phyloP scores from a whole-genome alignment of 805 yeast genomes.

The Barnettozyma pratensis region DNA sequence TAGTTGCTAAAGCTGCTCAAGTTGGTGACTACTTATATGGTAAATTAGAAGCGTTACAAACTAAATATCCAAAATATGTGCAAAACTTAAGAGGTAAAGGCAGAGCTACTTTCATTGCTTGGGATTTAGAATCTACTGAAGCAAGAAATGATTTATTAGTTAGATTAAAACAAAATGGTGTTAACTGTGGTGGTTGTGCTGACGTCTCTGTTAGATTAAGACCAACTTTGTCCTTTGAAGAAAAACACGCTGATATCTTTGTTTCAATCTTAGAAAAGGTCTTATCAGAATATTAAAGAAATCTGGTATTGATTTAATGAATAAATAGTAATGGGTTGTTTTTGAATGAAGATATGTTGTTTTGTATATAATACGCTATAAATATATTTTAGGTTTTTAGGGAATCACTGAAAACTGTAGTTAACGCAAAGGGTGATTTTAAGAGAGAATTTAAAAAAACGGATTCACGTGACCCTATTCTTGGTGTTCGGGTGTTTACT shows the following conservation, averaged over 20 bases:
- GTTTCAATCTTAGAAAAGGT: constrained; percentile 38
- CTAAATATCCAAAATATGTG: constrained; percentile 47
- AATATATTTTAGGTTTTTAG: too few relatives aligned
- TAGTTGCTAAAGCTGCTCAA: constrained; percentile 47
- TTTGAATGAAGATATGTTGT: too few relatives aligned
- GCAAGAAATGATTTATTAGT: constrained; percentile 57
- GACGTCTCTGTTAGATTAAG: constrained; percentile 73
- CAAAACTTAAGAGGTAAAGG: constrained; percentile 66
- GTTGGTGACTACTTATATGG: constrained; percentile 66
- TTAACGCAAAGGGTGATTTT: too few relatives aligned
- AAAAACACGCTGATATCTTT: constrained; percentile 72
- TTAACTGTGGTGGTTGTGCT: constrained; percentile 85
- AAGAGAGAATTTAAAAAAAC: too few relatives aligned
- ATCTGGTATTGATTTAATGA: not conserved
- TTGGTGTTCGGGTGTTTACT: too few relatives aligned
- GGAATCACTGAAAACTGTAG: too few relatives aligned
- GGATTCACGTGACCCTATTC: too few relatives aligned
- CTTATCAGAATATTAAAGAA: constrained; percentile 19
- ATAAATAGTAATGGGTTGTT: too few relatives aligned
- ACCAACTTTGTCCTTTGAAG: constrained; percentile 74
- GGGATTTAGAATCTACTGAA: constrained; percentile 53
- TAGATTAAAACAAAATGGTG: constrained; percentile 59
- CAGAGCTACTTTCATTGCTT: constrained; percentile 80
- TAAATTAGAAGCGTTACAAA: constrained; percentile 47
- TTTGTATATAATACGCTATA: too few relatives aligned